Percentiles rank a stretch among this genome's conserved stretches.
phyloP scores from a whole-genome alignment of 805 yeast genomes.

The Starmerella vaccinii region DNA sequence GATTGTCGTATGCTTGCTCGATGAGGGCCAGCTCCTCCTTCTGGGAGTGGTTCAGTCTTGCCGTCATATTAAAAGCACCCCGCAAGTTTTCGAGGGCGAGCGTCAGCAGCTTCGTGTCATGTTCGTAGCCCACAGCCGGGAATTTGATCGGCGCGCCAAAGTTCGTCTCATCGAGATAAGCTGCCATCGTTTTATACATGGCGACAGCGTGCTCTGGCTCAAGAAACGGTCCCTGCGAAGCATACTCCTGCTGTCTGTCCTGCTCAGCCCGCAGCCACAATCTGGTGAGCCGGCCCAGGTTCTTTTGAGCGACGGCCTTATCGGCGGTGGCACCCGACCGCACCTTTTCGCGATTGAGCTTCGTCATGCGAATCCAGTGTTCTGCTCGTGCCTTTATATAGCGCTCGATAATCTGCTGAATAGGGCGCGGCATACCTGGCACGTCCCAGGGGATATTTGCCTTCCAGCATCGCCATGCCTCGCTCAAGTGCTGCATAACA shows the following conservation, averaged over 20 bases:
- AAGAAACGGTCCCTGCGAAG: constrained; percentile 78
- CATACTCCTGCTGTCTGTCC: constrained; percentile 68
- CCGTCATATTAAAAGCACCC: constrained; percentile 59
- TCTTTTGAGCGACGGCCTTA: constrained; percentile 87
- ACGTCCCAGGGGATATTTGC: constrained; percentile 98
- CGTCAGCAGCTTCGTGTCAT: constrained; percentile 81
- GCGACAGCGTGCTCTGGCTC: constrained; percentile 81
- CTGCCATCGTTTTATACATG: constrained; percentile 75
- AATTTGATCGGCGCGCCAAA: constrained; percentile 76
- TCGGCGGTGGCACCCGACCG: constrained; percentile 86
- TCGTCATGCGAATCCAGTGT: constrained; percentile 92
- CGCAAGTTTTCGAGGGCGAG: constrained; percentile 82
- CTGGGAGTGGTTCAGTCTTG: constrained; percentile 72
- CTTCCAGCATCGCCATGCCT: constrained; percentile 99
- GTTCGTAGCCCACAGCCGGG: constrained; percentile 85
- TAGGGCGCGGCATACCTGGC: constrained; percentile 88
- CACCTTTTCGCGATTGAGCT: constrained; percentile 80
- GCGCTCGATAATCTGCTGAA: constrained; percentile 73
- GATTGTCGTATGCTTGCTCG: constrained; percentile 94
- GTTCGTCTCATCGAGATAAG: constrained; percentile 77
- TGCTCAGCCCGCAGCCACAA: constrained; percentile 90
- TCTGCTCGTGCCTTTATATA: constrained; percentile 93
- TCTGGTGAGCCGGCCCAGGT: constrained; percentile 81
- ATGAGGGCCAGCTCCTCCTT: constrained; percentile 87
- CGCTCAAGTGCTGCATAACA: constrained; percentile 84